Conservation (phyloP, 2,329 filamentous ascomycete genomes). For the Xylaria sp. region DNA sequence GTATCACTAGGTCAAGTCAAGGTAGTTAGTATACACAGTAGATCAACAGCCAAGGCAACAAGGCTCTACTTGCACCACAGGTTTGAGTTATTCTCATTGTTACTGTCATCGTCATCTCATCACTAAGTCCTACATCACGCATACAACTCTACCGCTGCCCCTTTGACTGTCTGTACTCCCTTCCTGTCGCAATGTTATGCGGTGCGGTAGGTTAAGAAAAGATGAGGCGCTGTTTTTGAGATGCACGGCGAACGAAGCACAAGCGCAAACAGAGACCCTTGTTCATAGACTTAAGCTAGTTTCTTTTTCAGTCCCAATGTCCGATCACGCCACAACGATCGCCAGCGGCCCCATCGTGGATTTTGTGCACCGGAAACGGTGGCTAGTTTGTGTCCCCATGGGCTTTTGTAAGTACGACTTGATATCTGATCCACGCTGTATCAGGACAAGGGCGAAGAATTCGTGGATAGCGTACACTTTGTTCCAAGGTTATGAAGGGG, state of each 20-base stretch:
- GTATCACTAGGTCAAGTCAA: neutral
- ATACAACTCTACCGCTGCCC: constrained; percentile 6
- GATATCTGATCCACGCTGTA: constrained; percentile 29
- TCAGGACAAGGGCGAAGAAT: constrained; percentile 33
- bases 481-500: constrained; percentile 24
- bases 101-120: neutral
- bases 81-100: neutral
- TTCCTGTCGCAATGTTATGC: neutral
- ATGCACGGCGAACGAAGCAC: constrained; percentile 5
- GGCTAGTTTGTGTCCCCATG: constrained; percentile 23
- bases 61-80: neutral
- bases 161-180: neutral
- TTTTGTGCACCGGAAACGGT: constrained; percentile 27
- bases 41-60: neutral
- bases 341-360: constrained; percentile 35
- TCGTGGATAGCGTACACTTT: constrained; percentile 19
- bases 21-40: neutral
- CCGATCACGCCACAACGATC: constrained; percentile 45
- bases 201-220: constrained; percentile 12
- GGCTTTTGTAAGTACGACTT: constrained; percentile 28
- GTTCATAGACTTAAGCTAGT: constrained; percentile 21
- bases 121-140: constrained; percentile 7
- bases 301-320: constrained; percentile 35
- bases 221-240: constrained; percentile 16
- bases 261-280: constrained; percentile 24